These are phyloP conservation scores for Fusarium phyllophilum DNA, from an alignment of 2,329 filamentous ascomycete genomes.

Conservation along the genomic window DNA sequence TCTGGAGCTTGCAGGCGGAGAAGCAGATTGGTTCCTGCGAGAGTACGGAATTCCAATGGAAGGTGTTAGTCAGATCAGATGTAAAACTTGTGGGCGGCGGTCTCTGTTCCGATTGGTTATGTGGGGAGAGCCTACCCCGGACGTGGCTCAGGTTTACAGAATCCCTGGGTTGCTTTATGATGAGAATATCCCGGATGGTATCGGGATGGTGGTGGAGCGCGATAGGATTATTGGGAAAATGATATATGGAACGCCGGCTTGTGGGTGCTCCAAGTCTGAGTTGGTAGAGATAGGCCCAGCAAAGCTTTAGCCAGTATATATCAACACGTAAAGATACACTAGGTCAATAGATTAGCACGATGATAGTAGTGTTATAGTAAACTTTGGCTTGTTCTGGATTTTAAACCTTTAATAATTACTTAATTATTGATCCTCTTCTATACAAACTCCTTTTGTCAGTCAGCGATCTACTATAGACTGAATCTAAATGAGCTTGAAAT, in stretches of 20 bases:
- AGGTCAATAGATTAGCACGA: not conserved
- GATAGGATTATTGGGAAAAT: not conserved
- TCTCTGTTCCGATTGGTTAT: not conserved
- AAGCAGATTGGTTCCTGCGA: not conserved
- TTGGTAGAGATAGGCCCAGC: not conserved
- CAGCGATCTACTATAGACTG: too few species aligned
- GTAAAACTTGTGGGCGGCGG: not conserved
- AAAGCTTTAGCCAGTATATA: not conserved
- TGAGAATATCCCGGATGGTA: not conserved
- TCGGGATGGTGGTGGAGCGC: not conserved
- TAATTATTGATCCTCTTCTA: too few species aligned
- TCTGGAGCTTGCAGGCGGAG: not conserved
- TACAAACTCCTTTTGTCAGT: too few species aligned
- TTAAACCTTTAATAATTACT: too few species aligned
- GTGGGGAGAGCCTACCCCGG: not conserved
- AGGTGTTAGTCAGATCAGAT: not conserved
- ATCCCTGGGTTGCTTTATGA: not conserved
- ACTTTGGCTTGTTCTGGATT: not conserved
- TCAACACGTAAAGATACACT: too few species aligned
- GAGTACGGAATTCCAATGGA: not conserved
- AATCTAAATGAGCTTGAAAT: not conserved
- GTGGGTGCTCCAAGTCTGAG: not conserved
- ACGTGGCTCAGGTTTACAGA: not conserved
- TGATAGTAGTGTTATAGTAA: not conserved
- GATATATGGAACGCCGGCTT: not conserved